Percentiles rank a stretch among this genome's conserved stretches.
These are phyloP conservation scores for Eimeria maxima DNA, from an alignment of 169 alveolate genomes.

Conservation along the genomic window DNA sequence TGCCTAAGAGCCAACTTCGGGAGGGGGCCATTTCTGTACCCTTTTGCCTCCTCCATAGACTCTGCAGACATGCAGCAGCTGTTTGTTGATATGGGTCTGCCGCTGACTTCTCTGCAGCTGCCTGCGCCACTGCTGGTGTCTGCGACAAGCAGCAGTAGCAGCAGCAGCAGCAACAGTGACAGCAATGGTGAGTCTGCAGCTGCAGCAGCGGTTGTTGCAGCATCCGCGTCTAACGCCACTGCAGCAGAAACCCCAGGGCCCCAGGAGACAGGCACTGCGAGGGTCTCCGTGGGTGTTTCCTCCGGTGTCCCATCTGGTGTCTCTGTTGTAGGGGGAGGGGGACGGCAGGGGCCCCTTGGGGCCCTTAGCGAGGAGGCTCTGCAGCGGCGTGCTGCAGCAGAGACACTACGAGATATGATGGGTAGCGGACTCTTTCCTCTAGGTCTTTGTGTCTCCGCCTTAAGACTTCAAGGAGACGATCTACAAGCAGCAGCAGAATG, in stretches of 20 bases:
- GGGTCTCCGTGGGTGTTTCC: background rate
- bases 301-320: background rate
- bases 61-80: slow-evolving; percentile 78
- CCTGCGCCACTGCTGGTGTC: background rate
- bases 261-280: background rate
- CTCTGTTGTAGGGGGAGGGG: slow-evolving; percentile 18
- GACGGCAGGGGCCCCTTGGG: background rate
- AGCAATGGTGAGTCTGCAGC: background rate
- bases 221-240: background rate
- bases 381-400: slow-evolving; percentile 86
- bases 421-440: slow-evolving; percentile 84
- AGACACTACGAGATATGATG: slow-evolving; percentile 84
- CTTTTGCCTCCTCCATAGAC: slow-evolving; percentile 57
- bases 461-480: slow-evolving; percentile 84
- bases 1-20: slow-evolving; percentile 85
- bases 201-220: background rate
- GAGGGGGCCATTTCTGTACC: slow-evolving; percentile 70
- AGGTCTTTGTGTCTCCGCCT: slow-evolving; percentile 81
- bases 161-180: background rate
- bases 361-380: slow-evolving; percentile 80
- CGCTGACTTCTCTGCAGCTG: background rate
- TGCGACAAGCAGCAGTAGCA: background rate
- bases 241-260: background rate
- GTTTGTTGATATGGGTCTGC: slow-evolving; percentile 42
- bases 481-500: slow-evolving; percentile 85